These are phyloP conservation scores for Allium sativum DNA, from an alignment of 106 monocot genomes.

Conservation along the genomic window DNA sequence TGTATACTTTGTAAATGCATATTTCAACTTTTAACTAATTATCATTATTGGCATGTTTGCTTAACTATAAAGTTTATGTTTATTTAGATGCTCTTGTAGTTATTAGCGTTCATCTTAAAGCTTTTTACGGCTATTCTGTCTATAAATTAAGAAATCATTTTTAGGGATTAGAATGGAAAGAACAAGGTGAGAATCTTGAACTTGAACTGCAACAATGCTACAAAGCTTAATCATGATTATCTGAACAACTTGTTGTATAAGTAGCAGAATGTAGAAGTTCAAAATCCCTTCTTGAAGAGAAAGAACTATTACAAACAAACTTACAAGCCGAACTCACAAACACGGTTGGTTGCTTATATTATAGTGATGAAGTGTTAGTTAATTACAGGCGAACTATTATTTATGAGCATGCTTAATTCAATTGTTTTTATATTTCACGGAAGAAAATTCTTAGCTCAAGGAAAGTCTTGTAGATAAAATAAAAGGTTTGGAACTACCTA, in stretches of 20 bases:
- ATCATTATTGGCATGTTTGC: too few relatives aligned
- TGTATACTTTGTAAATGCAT: too few relatives aligned
- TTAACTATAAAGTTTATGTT: too few relatives aligned
- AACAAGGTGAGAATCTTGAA: conserved; percentile 82
- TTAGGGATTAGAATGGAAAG: conserved; percentile 92
- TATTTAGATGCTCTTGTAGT: too few relatives aligned
- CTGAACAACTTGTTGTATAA: conserved; percentile 83
- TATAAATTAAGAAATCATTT: background rate
- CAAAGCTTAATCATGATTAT: conserved; percentile 77
- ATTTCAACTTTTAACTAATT: too few relatives aligned
- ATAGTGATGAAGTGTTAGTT: too few relatives aligned
- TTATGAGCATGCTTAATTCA: background rate
- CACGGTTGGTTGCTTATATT: conserved; percentile 31
- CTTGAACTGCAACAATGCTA: conserved; percentile 90
- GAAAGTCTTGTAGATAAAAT: conserved; percentile 60
- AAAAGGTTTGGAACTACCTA: conserved; percentile 50
- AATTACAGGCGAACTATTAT: background rate
- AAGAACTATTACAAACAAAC: conserved; percentile 32
- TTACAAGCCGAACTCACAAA: conserved; percentile 50
- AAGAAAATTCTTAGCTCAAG: conserved; percentile 59
- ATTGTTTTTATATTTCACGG: conserved; percentile 22
- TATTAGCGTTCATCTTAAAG: background rate
- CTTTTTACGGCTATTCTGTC: too few relatives aligned
- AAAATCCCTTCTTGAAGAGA: conserved; percentile 61
- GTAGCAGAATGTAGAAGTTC: conserved; percentile 63